A percentile compares a stretch with the other conserved stretches of the same genome.
phyloP scores from a whole-genome alignment of 2,329 filamentous ascomycete genomes.

The Trichothecium roseum region DNA sequence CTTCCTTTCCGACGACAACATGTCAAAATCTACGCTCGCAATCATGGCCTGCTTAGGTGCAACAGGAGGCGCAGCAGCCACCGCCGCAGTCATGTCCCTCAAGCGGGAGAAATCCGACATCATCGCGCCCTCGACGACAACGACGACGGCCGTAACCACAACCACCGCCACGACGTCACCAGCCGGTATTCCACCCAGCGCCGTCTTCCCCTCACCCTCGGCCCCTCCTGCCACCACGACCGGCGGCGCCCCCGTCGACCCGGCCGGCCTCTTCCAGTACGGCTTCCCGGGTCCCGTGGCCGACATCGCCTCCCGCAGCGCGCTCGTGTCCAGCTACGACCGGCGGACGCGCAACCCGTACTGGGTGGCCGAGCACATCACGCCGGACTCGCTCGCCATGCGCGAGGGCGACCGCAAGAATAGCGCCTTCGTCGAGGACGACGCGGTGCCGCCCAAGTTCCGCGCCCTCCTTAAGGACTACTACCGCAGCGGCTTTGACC shows the following conservation, averaged over 20 bases:
- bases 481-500: slow-evolving; percentile 86
- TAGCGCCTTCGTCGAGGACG: slow-evolving; percentile 76
- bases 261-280: slow-evolving; percentile 69
- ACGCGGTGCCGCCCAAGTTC: slow-evolving; percentile 71
- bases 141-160: slow-evolving; percentile 16
- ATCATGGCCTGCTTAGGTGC: slow-evolving; percentile 68
- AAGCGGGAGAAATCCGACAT: slow-evolving; percentile 39
- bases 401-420: slow-evolving; percentile 75
- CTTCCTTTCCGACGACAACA: slow-evolving; percentile 29
- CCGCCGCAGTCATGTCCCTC: slow-evolving; percentile 57
- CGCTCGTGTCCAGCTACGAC: slow-evolving; percentile 82
- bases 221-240: slow-evolving; percentile 15
- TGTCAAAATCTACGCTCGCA: slow-evolving; percentile 72
- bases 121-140: slow-evolving; percentile 23
- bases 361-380: slow-evolving; percentile 97
- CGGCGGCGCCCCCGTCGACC: slow-evolving; percentile 49
- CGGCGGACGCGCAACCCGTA: slow-evolving; percentile 82
- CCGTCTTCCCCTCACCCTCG: slow-evolving; percentile 31
- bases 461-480: slow-evolving; percentile 89
- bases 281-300: slow-evolving; percentile 86
- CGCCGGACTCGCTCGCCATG: slow-evolving; percentile 65
- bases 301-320: slow-evolving; percentile 67
- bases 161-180: slow-evolving; percentile 17
- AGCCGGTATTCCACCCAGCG: slow-evolving; percentile 45
- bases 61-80: slow-evolving; percentile 65